Evolutionary conservation across 2,329 filamentous ascomycete species (phyloP).

Genomic region (Alternaria brassicicola): DNA sequence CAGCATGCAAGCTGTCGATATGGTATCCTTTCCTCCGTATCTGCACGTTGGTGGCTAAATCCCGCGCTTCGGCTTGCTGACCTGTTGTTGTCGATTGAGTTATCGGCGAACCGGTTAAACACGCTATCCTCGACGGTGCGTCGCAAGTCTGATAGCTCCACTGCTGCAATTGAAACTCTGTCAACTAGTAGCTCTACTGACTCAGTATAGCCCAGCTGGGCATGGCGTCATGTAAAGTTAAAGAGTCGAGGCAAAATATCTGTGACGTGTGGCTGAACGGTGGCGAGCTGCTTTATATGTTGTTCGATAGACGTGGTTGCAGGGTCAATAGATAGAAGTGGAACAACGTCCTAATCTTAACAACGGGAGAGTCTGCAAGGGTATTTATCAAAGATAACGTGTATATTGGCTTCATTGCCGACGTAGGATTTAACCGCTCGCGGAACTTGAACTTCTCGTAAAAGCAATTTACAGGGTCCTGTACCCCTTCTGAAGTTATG

Average conservation of each 20-base stretch:
- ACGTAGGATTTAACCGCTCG: neutral
- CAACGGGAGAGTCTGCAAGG: constrained; percentile 5
- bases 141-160: constrained; percentile 3
- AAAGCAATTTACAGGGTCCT: constrained; percentile 2
- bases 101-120: constrained; percentile 8
- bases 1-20: constrained; percentile 11
- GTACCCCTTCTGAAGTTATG: neutral
- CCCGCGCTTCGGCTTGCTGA: constrained; percentile 6
- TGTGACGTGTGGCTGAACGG: constrained; percentile 15
- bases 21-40: constrained; percentile 4
- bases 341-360: constrained; percentile 9
- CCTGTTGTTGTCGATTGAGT: constrained; percentile 7
- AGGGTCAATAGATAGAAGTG: constrained; percentile 1
- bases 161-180: constrained; percentile 4
- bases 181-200: constrained; percentile 2
- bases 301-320: constrained; percentile 1
- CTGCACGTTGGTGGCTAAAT: constrained; percentile 13
- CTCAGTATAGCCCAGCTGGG: constrained; percentile 3
- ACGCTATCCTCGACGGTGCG: constrained; percentile 9
- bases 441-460: neutral
- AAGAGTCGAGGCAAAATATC: constrained; percentile 1
- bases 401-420: neutral
- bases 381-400: constrained; percentile 6
- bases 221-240: constrained; percentile 9
- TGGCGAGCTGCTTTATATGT: constrained; percentile 14